These are phyloP conservation scores for Clathrospora elynae DNA, from an alignment of 2,329 filamentous ascomycete genomes.

Conservation along the genomic window DNA sequence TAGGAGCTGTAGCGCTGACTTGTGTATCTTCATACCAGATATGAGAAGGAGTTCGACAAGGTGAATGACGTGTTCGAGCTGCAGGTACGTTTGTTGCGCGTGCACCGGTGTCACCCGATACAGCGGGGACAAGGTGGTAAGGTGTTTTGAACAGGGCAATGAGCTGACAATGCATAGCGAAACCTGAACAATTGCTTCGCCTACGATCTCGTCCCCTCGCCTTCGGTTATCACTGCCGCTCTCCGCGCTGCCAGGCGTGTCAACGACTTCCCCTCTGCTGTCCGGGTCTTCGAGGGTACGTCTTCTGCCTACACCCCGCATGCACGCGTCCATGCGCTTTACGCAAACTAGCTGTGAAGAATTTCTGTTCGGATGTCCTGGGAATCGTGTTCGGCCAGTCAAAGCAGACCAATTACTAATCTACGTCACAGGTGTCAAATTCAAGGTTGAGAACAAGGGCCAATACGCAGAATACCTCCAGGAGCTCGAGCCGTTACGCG, in stretches of 20 bases:
- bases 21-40: constrained; percentile 62
- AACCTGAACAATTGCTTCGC: constrained; percentile 99
- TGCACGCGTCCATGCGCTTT: background rate
- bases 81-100: constrained; percentile 69
- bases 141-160: constrained; percentile 2
- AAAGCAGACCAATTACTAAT: constrained; percentile 32
- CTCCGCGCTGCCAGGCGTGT: constrained; percentile 93
- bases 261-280: constrained; percentile 97
- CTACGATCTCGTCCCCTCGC: constrained; percentile 97
- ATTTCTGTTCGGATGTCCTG: background rate
- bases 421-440: constrained; percentile 77
- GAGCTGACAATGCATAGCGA: constrained; percentile 60
- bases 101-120: constrained; percentile 23
- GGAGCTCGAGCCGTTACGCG: constrained; percentile 88
- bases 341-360: background rate
- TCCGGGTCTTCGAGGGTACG: constrained; percentile 97
- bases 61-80: constrained; percentile 99
- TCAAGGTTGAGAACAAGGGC: constrained; percentile 97
- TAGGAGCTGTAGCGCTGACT: constrained; percentile 34
- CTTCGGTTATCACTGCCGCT: constrained; percentile 86
- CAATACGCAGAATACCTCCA: constrained; percentile 97
- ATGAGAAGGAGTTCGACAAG: constrained; percentile 97
- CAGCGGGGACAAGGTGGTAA: constrained; percentile 10
- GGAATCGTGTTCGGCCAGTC: constrained; percentile 6
- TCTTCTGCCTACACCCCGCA: constrained; percentile 11